Evolutionary conservation across 139 green algal species (phyloP).

Genomic region (Chlorella sp.): DNA sequence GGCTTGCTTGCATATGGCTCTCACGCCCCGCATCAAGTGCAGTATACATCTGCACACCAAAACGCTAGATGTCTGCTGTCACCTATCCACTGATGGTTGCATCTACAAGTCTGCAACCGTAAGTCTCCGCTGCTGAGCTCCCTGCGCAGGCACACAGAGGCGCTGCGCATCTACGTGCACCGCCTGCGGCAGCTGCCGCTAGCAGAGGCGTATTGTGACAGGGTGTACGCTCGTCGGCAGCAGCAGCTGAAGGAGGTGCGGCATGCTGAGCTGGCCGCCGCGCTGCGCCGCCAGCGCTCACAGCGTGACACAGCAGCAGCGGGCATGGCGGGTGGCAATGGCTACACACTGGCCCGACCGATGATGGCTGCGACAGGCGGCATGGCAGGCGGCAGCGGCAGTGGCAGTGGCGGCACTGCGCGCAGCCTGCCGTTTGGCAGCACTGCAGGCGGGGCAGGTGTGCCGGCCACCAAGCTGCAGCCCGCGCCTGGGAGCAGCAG

Average conservation of each 20-base stretch:
- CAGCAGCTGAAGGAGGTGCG: slow-evolving; percentile 10
- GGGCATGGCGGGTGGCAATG: neutral
- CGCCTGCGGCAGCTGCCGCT: slow-evolving; percentile 53
- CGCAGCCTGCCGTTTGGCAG: slow-evolving; percentile 6
- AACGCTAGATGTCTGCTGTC: no score
- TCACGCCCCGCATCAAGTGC: no score
- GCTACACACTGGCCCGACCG: no score
- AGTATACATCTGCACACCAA: no score
- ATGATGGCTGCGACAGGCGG: no score
- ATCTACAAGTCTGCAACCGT: no score
- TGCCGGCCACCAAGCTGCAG: slow-evolving; percentile 2
- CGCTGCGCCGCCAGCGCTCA: neutral
- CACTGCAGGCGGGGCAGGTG: neutral
- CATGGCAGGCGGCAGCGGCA: neutral
- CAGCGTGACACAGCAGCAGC: neutral
- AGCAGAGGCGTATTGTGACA: slow-evolving; percentile 85
- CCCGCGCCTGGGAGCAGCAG: neutral
- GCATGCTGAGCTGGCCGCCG: neutral
- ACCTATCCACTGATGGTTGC: no score
- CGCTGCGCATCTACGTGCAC: slow-evolving; percentile 77
- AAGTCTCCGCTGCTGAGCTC: no score
- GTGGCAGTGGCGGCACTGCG: neutral
- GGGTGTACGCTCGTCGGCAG: slow-evolving; percentile 49
- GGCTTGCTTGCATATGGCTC: no score
- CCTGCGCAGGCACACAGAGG: slow-evolving; percentile 68